A percentile compares a stretch with the other conserved stretches of the same genome.
Conservation (phyloP, 2,329 filamentous ascomycete species). For the Aspergillus unguis region DNA sequence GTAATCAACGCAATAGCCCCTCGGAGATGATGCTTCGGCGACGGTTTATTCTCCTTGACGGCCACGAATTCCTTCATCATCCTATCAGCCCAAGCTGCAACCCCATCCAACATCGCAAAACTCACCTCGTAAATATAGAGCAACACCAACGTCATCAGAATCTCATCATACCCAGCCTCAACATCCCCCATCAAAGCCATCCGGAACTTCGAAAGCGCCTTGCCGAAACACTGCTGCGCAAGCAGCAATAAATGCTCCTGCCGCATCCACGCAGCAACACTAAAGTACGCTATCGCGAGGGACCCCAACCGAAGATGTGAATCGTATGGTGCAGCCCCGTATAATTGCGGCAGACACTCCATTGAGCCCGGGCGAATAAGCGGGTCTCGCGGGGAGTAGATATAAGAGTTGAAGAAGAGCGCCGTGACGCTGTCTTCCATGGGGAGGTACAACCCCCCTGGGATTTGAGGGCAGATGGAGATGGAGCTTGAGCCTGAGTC, state of each 20-base stretch:
- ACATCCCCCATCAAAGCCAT: slow-evolving; percentile 19
- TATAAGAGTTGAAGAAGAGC: slow-evolving; percentile 30
- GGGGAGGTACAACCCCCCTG: slow-evolving; percentile 18
- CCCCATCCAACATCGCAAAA: not conserved
- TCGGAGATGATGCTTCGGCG: slow-evolving; percentile 26
- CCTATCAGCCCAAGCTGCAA: not conserved
- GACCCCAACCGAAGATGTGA: slow-evolving; percentile 24
- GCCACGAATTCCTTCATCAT: slow-evolving; percentile 24
- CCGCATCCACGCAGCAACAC: slow-evolving; percentile 29
- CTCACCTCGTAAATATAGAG: slow-evolving; percentile 29
- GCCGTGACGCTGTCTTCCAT: slow-evolving; percentile 27
- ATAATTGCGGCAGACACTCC: slow-evolving; percentile 26
- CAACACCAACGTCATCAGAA: slow-evolving; percentile 25
- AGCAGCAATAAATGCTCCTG: slow-evolving; percentile 20
- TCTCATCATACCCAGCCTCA: slow-evolving; percentile 19
- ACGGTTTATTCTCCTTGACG: slow-evolving; percentile 21
- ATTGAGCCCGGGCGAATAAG: slow-evolving; percentile 26
- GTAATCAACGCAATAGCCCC: slow-evolving; percentile 30
- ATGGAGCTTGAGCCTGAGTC: no score
- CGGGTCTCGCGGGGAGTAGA: slow-evolving; percentile 27
- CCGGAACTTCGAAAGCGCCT: slow-evolving; percentile 25
- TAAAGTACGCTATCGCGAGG: slow-evolving; percentile 28
- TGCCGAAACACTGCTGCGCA: slow-evolving; percentile 24
- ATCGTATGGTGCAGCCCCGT: slow-evolving; percentile 16
- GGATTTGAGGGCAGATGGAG: slow-evolving; percentile 5